These are phyloP conservation scores for Senna tora DNA, from an alignment of 306 rosid genomes.

Conservation along the genomic window DNA sequence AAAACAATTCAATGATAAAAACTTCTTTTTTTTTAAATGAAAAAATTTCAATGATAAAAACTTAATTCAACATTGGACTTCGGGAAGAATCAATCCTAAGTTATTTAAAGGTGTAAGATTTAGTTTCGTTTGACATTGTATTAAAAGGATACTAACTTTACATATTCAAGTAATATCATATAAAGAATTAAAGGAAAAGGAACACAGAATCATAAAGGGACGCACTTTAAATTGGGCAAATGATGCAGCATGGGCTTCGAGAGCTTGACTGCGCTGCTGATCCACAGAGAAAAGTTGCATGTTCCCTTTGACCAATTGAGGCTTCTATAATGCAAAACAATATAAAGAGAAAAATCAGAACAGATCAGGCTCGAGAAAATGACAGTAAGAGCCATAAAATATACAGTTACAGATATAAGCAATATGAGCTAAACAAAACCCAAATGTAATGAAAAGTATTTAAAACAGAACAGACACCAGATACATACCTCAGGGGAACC, in stretches of 20 bases:
- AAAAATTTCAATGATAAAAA: neutral
- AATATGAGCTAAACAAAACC: constrained; percentile 14
- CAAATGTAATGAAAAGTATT: constrained; percentile 23
- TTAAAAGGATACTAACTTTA: neutral
- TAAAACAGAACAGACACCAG: constrained; percentile 33
- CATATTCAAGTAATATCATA: constrained; percentile 7
- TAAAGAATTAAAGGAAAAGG: constrained; percentile 22
- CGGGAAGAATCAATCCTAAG: neutral
- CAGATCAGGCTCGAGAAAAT: constrained; percentile 19
- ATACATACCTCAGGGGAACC: constrained; percentile 90
- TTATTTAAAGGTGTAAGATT: neutral
- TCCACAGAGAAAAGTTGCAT: constrained; percentile 98
- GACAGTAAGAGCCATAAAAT: constrained; percentile 4
- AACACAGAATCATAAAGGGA: constrained; percentile 9
- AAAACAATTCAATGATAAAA: neutral
- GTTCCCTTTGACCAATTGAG: constrained; percentile 96
- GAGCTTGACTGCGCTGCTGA: constrained; percentile 99
- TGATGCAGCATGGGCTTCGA: constrained; percentile 98
- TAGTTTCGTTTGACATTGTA: neutral
- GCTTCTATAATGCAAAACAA: constrained; percentile 61
- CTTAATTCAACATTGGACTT: neutral
- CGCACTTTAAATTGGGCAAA: constrained; percentile 94
- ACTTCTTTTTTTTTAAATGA: too few relatives aligned
- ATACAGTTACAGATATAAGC: constrained; percentile 9
- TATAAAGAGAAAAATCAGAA: constrained; percentile 34